Conservation (phyloP, 768 basidiomycete species). For the Mycena kentingensis region DNA sequence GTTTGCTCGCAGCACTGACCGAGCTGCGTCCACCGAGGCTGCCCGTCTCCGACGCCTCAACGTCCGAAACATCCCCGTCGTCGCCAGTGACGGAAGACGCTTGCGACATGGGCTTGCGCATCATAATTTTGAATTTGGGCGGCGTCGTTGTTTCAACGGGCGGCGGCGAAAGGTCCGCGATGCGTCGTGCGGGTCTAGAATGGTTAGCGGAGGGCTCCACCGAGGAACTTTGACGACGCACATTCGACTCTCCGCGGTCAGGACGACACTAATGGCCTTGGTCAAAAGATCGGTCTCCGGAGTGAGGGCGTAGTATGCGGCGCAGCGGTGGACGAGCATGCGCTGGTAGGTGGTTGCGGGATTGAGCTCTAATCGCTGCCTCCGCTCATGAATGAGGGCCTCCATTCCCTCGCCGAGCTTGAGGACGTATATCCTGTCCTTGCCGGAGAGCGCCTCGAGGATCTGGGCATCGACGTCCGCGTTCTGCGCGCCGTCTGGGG, state of each 20-base stretch:
- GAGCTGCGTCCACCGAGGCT: constrained; percentile 72
- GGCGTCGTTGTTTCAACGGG: constrained; percentile 67
- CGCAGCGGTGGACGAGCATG: constrained; percentile 83
- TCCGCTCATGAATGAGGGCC: constrained; percentile 70
- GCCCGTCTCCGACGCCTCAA: constrained; percentile 80
- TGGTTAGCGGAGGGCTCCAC: constrained; percentile 16
- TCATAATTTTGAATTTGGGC: constrained; percentile 90
- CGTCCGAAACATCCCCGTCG: constrained; percentile 75
- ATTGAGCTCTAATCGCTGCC: constrained; percentile 62
- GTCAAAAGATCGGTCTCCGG: constrained; percentile 67
- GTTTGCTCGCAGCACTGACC: constrained; percentile 60
- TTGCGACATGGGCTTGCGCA: constrained; percentile 70
- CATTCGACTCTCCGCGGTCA: constrained; percentile 73
- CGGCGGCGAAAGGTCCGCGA: constrained; percentile 77
- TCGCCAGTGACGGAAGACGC: constrained; percentile 73
- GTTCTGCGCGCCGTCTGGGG: constrained; percentile 21
- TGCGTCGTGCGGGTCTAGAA: constrained; percentile 70
- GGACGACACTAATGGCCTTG: constrained; percentile 62
- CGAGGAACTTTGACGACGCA: constrained; percentile 40
- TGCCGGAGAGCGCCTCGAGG: constrained; percentile 82
- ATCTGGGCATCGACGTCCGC: constrained; percentile 75
- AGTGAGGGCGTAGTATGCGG: constrained; percentile 73
- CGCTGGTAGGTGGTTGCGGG: constrained; percentile 83
- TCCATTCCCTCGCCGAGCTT: constrained; percentile 90
- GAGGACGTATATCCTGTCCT: constrained; percentile 85